Percentiles rank a stretch among this genome's conserved stretches.
phyloP scores from a whole-genome alignment of 179 eudicot genomes.

The Vitellaria paradoxa region DNA sequence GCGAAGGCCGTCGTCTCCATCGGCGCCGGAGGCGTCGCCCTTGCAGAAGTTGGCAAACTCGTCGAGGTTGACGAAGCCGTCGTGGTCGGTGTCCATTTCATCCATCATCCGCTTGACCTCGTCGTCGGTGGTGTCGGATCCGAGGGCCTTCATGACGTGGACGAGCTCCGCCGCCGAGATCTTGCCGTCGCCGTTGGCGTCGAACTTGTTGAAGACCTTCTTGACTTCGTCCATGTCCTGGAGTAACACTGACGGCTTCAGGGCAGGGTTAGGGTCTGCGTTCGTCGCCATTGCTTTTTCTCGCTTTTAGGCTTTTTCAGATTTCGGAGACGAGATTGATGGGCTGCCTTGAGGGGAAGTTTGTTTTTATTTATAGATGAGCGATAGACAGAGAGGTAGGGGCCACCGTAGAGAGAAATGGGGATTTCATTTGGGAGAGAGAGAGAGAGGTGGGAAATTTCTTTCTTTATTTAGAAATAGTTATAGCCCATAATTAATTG shows the following conservation, averaged over 20 bases:
- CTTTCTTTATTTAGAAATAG: too few relatives aligned
- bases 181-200: slow-evolving; percentile 74
- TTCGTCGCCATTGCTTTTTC: slow-evolving; percentile 17
- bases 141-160: slow-evolving; percentile 56
- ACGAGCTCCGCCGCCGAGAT: slow-evolving; percentile 65
- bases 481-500: too few relatives aligned
- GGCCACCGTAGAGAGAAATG: too few relatives aligned
- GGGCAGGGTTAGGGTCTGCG: not conserved
- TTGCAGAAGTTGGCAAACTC: slow-evolving; percentile 73
- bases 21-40: slow-evolving; percentile 28
- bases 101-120: slow-evolving; percentile 63
- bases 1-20: slow-evolving; percentile 26
- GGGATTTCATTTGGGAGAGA: too few relatives aligned
- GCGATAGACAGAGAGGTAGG: too few relatives aligned
- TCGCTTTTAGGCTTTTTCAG: not conserved
- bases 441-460: too few relatives aligned
- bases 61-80: slow-evolving; percentile 59
- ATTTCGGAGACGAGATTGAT: not conserved
- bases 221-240: slow-evolving; percentile 46
- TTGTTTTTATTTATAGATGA: not conserved
- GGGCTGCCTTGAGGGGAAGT: not conserved
- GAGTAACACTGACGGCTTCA: slow-evolving; percentile 28
- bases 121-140: slow-evolving; percentile 44
- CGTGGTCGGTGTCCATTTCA: slow-evolving; percentile 68
- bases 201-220: slow-evolving; percentile 66